phyloP scores from a whole-genome alignment of 768 basidiomycete species.

The Exidia glandulosa region DNA sequence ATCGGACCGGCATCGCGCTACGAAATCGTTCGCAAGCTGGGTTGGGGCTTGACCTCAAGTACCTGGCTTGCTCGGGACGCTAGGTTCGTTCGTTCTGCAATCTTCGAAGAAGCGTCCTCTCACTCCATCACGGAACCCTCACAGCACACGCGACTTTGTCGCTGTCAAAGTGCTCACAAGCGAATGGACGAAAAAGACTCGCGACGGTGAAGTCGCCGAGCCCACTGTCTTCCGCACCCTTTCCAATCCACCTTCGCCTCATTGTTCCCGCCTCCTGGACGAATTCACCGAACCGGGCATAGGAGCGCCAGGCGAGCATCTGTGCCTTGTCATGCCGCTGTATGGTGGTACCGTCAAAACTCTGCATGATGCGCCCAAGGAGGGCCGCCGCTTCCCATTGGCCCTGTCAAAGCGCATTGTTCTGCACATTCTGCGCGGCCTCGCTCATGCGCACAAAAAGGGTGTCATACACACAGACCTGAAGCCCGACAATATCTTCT shows the following conservation, averaged over 20 bases:
- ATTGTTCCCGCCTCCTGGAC: constrained; percentile 1
- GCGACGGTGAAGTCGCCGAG: neutral
- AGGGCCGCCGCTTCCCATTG: neutral
- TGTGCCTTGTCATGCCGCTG: constrained; percentile 2
- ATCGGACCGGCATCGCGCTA: constrained; percentile 3
- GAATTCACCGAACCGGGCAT: neutral
- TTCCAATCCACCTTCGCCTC: neutral
- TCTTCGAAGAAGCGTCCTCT: neutral
- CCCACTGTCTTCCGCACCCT: too few species aligned
- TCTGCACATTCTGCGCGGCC: neutral
- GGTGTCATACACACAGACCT: constrained; percentile 4
- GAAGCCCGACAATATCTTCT: neutral
- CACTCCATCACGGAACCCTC: neutral
- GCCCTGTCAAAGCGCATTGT: constrained; percentile 2
- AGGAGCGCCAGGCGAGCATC: neutral
- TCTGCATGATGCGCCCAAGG: neutral
- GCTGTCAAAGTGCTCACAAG: constrained; percentile 5
- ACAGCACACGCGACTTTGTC: neutral
- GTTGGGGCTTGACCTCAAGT: constrained; percentile 8
- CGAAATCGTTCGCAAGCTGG: constrained; percentile 6
- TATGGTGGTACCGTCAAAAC: constrained; percentile 3
- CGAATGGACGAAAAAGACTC: neutral
- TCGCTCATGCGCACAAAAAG: neutral
- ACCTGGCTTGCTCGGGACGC: constrained; percentile 6
- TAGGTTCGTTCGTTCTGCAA: neutral